phyloP scores from a whole-genome alignment of 2,329 filamentous ascomycete species.

The Calonectria henricotiae region DNA sequence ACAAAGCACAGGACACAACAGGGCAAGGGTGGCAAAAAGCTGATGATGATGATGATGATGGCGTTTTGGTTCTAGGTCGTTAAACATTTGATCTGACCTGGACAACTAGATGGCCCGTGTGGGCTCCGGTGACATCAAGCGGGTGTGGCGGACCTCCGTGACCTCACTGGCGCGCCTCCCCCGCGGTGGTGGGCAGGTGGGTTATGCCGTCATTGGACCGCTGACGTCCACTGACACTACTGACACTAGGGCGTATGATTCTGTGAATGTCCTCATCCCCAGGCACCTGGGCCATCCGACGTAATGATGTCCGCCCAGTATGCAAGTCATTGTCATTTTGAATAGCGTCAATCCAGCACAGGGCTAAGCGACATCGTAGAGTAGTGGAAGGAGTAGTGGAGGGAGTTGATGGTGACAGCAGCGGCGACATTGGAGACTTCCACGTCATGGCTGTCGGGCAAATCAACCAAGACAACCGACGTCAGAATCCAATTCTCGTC shows the following conservation, averaged over 20 bases:
- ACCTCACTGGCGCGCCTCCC: conserved; percentile 49
- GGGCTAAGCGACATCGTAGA: background rate
- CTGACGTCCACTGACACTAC: background rate
- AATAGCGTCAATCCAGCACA: conserved; percentile 12
- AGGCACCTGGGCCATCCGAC: conserved; percentile 14
- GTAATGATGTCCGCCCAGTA: conserved; percentile 12
- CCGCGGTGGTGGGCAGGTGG: conserved; percentile 19
- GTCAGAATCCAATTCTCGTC: conserved; percentile 3
- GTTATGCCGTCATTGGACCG: conserved; percentile 47
- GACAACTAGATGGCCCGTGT: conserved; percentile 23
- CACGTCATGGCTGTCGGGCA: background rate
- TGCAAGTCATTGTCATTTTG: conserved; percentile 14
- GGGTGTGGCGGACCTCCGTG: conserved; percentile 38
- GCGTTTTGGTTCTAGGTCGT: conserved; percentile 10
- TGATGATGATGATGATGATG: conserved; percentile 12
- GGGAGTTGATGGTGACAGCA: background rate
- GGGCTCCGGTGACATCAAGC: conserved; percentile 49
- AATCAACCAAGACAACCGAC: background rate
- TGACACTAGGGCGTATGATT: background rate
- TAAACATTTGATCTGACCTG: conserved; percentile 10
- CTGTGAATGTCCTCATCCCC: background rate
- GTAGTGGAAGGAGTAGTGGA: background rate
- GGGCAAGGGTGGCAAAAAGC: background rate
- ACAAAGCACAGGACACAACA: background rate
- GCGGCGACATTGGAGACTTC: background rate